Conservation (phyloP, 306 rosid genomes). For the Rosa rugosa region DNA sequence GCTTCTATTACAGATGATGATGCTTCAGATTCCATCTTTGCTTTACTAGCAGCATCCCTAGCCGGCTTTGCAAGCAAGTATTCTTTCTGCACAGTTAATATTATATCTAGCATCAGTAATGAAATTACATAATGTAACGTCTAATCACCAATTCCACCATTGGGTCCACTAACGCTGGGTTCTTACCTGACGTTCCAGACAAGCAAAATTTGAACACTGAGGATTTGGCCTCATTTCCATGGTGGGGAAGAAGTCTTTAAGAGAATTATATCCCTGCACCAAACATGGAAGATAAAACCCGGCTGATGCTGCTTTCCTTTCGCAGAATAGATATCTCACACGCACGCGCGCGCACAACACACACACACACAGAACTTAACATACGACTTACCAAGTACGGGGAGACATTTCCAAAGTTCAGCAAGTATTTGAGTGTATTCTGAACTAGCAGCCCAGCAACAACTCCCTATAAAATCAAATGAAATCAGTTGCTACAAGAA, state of each 20-base stretch:
- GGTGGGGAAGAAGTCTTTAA: conserved; percentile 92
- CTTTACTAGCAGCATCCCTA: conserved; percentile 89
- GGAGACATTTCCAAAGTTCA: conserved; percentile 83
- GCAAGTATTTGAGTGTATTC: conserved; percentile 84
- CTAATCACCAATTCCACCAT: conserved; percentile 17
- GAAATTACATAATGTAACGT: not conserved
- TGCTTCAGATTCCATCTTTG: conserved; percentile 72
- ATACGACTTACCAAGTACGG: conserved; percentile 70
- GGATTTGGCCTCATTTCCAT: conserved; percentile 99
- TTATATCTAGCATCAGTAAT: conserved; percentile 15
- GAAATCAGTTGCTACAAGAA: conserved; percentile 8
- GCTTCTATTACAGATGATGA: conserved; percentile 45
- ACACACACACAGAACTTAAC: conserved; percentile 1
- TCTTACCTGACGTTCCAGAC: conserved; percentile 79
- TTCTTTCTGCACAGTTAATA: conserved; percentile 57
- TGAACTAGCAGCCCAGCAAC: conserved; percentile 96
- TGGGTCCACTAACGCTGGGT: conserved; percentile 13
- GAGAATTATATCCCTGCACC: conserved; percentile 92
- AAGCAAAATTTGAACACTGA: conserved; percentile 88
- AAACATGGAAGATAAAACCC: conserved; percentile 14
- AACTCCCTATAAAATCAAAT: conserved; percentile 71
- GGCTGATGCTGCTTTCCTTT: not conserved
- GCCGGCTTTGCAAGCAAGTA: conserved; percentile 69
- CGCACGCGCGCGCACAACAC: no score
- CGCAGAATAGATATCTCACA: not conserved